Base-by-base conservation (phyloP, 2,329 filamentous ascomycete genomes). In the Plenodomus tracheiphilus region DNA sequence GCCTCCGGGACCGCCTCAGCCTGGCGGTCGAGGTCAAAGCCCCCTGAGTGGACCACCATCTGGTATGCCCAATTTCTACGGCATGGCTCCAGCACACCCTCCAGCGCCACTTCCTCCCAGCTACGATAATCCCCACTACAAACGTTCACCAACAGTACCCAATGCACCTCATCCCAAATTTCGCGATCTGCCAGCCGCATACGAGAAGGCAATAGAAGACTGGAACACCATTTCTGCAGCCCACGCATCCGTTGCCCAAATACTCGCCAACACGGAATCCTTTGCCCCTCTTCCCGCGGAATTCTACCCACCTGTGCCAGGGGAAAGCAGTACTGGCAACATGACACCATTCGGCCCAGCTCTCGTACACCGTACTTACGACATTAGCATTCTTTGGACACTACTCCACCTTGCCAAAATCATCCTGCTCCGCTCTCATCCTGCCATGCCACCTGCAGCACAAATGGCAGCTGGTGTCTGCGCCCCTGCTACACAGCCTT, bases 361-460 rank as follows among this genome's bases (percentile, higher is more conserved):
- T 0, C 75, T 91, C 6, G 85, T 91, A 56, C 97, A 96, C 67
- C 84, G 89, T 22, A 93, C 89, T 2, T 93, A 91, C 69, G 86
- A 87, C n/a, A 88, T 97, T 54, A 89, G 89, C 2, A 87, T 89
- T 28, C 80, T 97, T 18, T 96, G 91, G 90, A 85, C 89, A 66
- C 87, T 92, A 56, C 92, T 89, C 69, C 88, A 96, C 71, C 89
- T 93, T 79, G 86, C 87, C 0, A 80, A 91, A 39, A 93, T 97
- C 48, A 81, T 92, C 45, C 81, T 94, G n/a, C 79, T 93, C 50
- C 83, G 94, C 28, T 81, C 86, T 1, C 92, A 97, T 59, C 94
- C 94, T 0, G 83, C 83, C 19, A 97, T 97, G 91, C 93, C 92
- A 0, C 91, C 93, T 0, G 86, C 92, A 8, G 88, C 91, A 30